A percentile compares a stretch with the other conserved stretches of the same genome.
Evolutionary conservation across 208 protist species (phyloP).

Genomic region (Trichomonas gallinae): DNA sequence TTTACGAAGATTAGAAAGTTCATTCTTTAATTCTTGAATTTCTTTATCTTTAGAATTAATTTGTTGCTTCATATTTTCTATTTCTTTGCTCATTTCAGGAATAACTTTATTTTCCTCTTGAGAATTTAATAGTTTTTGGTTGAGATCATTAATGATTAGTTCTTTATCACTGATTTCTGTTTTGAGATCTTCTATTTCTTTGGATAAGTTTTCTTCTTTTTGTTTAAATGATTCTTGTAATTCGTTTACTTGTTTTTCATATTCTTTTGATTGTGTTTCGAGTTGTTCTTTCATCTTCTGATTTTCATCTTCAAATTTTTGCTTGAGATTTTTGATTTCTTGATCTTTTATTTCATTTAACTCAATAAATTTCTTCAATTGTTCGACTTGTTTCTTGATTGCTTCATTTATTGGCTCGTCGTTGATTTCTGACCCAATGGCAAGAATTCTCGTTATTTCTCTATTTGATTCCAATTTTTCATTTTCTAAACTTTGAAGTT

Average conservation of each 20-base stretch:
- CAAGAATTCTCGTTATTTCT: background rate
- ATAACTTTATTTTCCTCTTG: no score
- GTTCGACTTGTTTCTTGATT: background rate
- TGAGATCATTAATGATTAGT: background rate
- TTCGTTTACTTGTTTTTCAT: no score
- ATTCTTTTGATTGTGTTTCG: no score
- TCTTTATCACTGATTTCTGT: background rate
- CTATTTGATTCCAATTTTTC: background rate
- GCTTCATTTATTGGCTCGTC: background rate
- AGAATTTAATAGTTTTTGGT: background rate
- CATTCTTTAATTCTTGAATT: background rate
- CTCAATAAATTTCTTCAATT: background rate
- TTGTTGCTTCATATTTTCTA: no score
- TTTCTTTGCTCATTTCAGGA: no score
- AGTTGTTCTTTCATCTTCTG: background rate
- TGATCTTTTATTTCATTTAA: background rate
- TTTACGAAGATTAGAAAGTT: background rate
- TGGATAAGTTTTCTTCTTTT: no score
- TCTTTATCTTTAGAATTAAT: background rate
- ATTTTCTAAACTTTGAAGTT: background rate
- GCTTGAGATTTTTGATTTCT: background rate
- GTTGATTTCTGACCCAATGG: background rate
- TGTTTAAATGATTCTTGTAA: no score
- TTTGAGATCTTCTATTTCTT: no score
- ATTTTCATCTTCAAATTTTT: background rate